A percentile compares a stretch with the other conserved stretches of the same genome.
These are phyloP conservation scores for Eimeria acervulina DNA, from an alignment of 169 alveolate genomes.

Conservation along the genomic window DNA sequence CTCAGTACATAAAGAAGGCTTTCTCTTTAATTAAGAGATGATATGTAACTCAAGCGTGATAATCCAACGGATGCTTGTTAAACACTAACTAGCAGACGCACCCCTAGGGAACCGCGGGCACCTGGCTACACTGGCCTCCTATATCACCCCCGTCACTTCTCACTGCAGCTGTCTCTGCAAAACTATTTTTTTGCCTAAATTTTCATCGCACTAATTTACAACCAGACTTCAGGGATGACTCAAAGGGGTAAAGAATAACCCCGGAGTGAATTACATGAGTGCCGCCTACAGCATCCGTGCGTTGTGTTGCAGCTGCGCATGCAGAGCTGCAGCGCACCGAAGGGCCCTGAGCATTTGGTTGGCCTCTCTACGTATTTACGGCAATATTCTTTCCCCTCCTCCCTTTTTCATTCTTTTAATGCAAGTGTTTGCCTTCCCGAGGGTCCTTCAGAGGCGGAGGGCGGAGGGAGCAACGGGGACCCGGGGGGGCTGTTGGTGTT, in stretches of 20 bases:
- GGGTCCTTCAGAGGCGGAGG: conserved; percentile 23
- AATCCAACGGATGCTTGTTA: background rate
- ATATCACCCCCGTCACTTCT: background rate
- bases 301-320: conserved; percentile 25
- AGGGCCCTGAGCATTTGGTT: conserved; percentile 7
- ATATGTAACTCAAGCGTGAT: background rate
- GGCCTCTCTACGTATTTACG: background rate
- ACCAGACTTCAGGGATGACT: background rate
- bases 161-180: background rate
- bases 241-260: background rate
- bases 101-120: background rate
- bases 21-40: too few species aligned
- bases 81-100: background rate
- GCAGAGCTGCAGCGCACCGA: background rate
- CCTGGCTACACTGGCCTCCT: conserved; percentile 6
- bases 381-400: background rate
- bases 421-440: background rate
- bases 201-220: background rate
- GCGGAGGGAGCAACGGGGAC: conserved; percentile 39
- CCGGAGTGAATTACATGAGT: background rate
- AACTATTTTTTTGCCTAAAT: background rate
- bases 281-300: conserved; percentile 8
- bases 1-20: background rate
- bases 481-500: conserved; percentile 25
- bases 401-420: background rate